Evolutionary conservation across 495 filamentous ascomycete genomes (phyloP), one percentile per base, ranked within the genome.

Genomic region (Penicillium samsonianum): DNA sequence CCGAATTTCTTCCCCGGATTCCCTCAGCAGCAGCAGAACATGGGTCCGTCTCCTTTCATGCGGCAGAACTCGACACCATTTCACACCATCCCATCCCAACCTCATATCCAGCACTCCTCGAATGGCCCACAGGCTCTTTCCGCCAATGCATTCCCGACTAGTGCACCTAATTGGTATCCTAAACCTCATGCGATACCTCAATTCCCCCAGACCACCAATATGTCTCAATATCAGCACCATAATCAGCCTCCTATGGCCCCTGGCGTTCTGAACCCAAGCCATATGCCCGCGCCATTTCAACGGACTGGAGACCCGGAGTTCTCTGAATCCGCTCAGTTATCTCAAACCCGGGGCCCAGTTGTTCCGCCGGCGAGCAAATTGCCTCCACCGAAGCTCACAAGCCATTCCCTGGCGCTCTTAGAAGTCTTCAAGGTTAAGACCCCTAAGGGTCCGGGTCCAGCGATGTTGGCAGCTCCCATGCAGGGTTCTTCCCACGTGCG

Each of bases 371-470:
- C 85, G 37, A 82, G 77, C 64, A 80, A 82, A 47, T 63, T 84
- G 23, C 84, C 82, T 11, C 73, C 80, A 37, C 87, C 84, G 7
- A 83, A 86, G 62, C 76, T 91, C 38, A 88, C 73, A 9, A 80
- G 74, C 38, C 87, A 91, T 65, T 82, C 85, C 5, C 72, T 84
- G 50, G 79, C 83, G 26, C 67, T 91, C 6, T 69, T 91, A 43
- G 85, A 81, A 64, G 78, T 85, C 2, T 87, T 90, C 69, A 90
- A 87, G 67, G 70, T 69, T 19, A 69, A 74, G 35, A 65, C 72
- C 4, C 64, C 73, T 1, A 68, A 72, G 16, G 62, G 66, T 11
- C 55, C 68, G 12, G 58, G 67, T 28, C 68, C 78, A 41, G 67
- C 65, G 6, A 60, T 67, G 45, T 64, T 68, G 7, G 57, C 73